Base-by-base conservation (phyloP, 129 eudicot genomes). In the Centaurea solstitialis region DNA sequence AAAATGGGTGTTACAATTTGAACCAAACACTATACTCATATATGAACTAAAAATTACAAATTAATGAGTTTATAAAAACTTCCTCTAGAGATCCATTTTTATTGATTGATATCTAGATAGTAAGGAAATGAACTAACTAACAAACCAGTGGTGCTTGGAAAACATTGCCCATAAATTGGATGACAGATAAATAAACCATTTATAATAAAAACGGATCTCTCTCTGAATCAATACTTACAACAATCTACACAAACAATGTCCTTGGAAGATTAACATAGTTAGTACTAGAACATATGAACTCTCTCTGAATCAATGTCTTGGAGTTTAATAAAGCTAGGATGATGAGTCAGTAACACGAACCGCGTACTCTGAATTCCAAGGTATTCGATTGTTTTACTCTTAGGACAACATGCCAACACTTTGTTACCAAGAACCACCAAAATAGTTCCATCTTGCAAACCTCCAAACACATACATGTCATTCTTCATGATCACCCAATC, bases 391-490 rank as follows among this genome's bases (percentile, higher is more conserved):
- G 69, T 24, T 39, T 65, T 70, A 11, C 30, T 70, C 21, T 17
- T 1, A 76, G 68, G 65, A 57, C 17, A 76, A n/a, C 53, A 82
- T 7, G 68, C 71, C 41, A 82, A 26, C 45, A 82, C 28, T 57
- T 9, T 11, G 0, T 69, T 50, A 47, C 1, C 0, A 53, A 2
- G 9, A 10, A 76, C 47, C 77, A 82, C 68, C 86, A 82, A 81
- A 68, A 81, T 33, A 10, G 72, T 68, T 39, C 85, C 85, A 81
- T 81, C 85, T 67, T 68, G 57, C 33, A 81, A 70, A 68, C 59
- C 61, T 7, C 22, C 39, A 7, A 69, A 8, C 53, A 68, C 33
- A 53, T 75, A 7, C 67, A 20, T 18, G 0, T 17, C n/a, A 0
- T 40, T 65, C 68, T 9, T 8, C 71, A 11, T 39, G 1, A 33